These are phyloP conservation scores for Galeopsis tetrahit DNA, from an alignment of 257 asterid genomes.

Conservation along the genomic window DNA sequence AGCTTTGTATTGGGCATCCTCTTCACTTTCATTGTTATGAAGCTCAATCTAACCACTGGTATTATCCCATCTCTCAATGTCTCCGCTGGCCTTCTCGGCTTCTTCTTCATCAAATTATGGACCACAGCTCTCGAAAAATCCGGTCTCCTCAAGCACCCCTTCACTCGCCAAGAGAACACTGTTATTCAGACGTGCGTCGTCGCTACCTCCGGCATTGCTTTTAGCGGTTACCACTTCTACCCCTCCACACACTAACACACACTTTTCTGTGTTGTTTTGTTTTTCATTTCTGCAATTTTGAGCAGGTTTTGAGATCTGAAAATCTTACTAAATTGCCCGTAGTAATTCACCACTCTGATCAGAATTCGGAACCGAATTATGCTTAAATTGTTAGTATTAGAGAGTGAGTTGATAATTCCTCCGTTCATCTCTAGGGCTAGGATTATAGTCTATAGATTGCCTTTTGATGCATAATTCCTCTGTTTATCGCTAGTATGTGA, in stretches of 20 bases:
- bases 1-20: conserved; percentile 64
- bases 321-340: neutral
- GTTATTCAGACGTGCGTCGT: conserved; percentile 96
- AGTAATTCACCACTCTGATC: neutral
- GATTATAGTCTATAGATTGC: neutral
- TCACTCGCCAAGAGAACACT: conserved; percentile 90
- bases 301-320: conserved; percentile 6
- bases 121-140: conserved; percentile 70
- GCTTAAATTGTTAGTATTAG: neutral
- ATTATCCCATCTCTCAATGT: conserved; percentile 92
- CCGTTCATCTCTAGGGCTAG: neutral
- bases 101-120: conserved; percentile 90
- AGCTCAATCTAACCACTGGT: conserved; percentile 88
- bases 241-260: neutral
- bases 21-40: conserved; percentile 93
- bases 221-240: conserved; percentile 61
- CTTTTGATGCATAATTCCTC: no score
- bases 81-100: conserved; percentile 90
- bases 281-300: neutral
- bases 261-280: neutral
- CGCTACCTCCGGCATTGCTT: conserved; percentile 95
- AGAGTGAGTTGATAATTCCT: neutral
- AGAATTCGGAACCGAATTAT: neutral
- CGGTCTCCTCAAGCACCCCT: conserved; percentile 74
- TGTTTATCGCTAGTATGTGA: neutral